Evolutionary conservation across 768 basidiomycete genomes (phyloP).

Genomic region (Suillus ampliporus): DNA sequence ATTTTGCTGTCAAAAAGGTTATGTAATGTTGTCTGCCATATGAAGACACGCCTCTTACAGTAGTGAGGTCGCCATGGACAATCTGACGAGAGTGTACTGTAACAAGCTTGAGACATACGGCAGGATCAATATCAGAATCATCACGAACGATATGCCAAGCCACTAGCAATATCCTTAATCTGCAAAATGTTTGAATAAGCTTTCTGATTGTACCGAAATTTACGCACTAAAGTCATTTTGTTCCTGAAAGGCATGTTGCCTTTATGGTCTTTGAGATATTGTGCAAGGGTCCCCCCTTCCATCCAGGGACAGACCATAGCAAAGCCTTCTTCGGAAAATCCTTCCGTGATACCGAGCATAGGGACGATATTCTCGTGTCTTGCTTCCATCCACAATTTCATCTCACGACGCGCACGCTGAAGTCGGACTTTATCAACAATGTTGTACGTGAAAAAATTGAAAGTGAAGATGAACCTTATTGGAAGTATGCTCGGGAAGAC

Average conservation of each 20-base stretch:
- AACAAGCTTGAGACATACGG: not conserved
- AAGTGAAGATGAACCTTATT: not conserved
- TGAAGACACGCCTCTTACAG: not conserved
- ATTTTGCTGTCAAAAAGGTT: not conserved
- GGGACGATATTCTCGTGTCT: conserved; percentile 28
- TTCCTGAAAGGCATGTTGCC: conserved; percentile 9
- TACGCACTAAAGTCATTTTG: conserved; percentile 22
- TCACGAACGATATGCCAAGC: not conserved
- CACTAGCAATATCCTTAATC: not conserved
- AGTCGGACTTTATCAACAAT: not conserved
- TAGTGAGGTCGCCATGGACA: conserved; percentile 15
- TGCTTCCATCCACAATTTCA: conserved; percentile 26
- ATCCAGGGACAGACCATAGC: conserved; percentile 30
- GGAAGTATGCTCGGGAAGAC: not conserved
- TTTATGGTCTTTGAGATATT: conserved; percentile 15
- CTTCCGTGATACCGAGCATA: conserved; percentile 21
- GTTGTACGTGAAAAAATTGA: not conserved
- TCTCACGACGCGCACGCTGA: conserved; percentile 25
- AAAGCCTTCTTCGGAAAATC: conserved; percentile 19
- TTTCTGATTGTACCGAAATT: not conserved
- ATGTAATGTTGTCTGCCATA: not conserved
- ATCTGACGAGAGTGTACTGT: conserved; percentile 4
- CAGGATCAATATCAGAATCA: not conserved
- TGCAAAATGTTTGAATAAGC: not conserved
- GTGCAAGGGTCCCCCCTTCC: conserved; percentile 18